phyloP scores from a whole-genome alignment of 345 rosid genomes.

The Citrus cavaleriei region DNA sequence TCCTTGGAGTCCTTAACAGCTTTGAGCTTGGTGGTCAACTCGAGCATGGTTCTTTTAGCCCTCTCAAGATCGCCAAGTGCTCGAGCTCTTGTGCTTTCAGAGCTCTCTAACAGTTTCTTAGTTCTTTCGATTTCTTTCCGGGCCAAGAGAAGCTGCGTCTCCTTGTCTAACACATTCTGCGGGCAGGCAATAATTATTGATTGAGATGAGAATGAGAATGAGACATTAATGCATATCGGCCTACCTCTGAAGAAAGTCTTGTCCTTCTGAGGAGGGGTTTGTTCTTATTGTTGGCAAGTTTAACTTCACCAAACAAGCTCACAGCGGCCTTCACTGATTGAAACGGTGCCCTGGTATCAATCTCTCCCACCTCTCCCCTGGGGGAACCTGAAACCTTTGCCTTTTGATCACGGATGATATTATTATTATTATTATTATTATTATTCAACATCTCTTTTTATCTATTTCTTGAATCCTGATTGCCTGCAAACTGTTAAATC shows the following conservation, averaged over 20 bases:
- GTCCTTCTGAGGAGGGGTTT: conserved; percentile 34
- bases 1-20: conserved; percentile 36
- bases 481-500: too few relatives aligned
- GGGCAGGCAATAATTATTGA: too few relatives aligned
- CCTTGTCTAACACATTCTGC: conserved; percentile 56
- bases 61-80: conserved; percentile 51
- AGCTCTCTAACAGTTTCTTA: conserved; percentile 39
- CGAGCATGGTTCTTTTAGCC: conserved; percentile 42
- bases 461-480: too few relatives aligned
- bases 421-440: too few relatives aligned
- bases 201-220: too few relatives aligned
- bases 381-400: conserved; percentile 39
- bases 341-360: conserved; percentile 88
- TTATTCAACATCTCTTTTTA: too few relatives aligned
- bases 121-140: conserved; percentile 41
- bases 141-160: conserved; percentile 53
- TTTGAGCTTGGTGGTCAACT: conserved; percentile 38
- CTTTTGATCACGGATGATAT: too few relatives aligned
- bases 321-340: conserved; percentile 96
- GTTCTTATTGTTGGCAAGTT: conserved; percentile 25
- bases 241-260: conserved; percentile 45
- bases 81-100: conserved; percentile 37
- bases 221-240: too few relatives aligned
- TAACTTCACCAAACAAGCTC: conserved; percentile 77
- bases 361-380: conserved; percentile 81